A percentile compares a stretch with the other conserved stretches of the same genome.
Evolutionary conservation across 148 eudicot species (phyloP).

Genomic region (Salicornia ramosissima): DNA sequence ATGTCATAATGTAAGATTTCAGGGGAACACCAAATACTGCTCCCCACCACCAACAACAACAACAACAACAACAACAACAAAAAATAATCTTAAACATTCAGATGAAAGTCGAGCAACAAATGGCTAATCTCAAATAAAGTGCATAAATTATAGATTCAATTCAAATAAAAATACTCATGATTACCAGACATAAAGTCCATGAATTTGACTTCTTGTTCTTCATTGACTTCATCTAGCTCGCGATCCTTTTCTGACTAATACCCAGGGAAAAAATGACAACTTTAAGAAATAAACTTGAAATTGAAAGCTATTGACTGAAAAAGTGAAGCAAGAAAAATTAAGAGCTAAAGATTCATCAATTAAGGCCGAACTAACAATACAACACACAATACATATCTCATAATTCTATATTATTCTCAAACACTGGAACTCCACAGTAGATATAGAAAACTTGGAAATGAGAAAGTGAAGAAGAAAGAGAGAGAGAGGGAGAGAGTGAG

Average conservation of each 20-base stretch:
- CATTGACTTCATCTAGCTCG: constrained; percentile 39
- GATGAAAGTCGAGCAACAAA: background rate
- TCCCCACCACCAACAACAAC: too few species aligned
- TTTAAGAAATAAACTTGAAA: background rate
- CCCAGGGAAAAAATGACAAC: constrained; percentile 8
- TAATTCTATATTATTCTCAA: too few species aligned
- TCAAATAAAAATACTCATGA: background rate
- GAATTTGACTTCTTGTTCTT: constrained; percentile 60
- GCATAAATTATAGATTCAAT: background rate
- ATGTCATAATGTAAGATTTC: background rate
- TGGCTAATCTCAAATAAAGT: background rate
- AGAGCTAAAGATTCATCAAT: too few species aligned
- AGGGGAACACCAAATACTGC: background rate
- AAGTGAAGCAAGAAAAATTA: too few species aligned
- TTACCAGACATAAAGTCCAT: constrained; percentile 51
- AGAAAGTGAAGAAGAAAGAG: background rate
- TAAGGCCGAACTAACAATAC: too few species aligned
- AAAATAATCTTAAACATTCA: too few species aligned
- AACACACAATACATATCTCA: background rate
- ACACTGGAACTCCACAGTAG: background rate
- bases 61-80: too few species aligned
- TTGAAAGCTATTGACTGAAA: too few species aligned
- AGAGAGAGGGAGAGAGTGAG: background rate
- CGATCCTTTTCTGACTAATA: constrained; percentile 38
- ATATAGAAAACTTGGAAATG: constrained; percentile 1